A percentile compares a stretch with the other conserved stretches of the same genome.
Evolutionary conservation across 352 stramenopile species (phyloP).

Genomic region (Pythium scleroteichum): DNA sequence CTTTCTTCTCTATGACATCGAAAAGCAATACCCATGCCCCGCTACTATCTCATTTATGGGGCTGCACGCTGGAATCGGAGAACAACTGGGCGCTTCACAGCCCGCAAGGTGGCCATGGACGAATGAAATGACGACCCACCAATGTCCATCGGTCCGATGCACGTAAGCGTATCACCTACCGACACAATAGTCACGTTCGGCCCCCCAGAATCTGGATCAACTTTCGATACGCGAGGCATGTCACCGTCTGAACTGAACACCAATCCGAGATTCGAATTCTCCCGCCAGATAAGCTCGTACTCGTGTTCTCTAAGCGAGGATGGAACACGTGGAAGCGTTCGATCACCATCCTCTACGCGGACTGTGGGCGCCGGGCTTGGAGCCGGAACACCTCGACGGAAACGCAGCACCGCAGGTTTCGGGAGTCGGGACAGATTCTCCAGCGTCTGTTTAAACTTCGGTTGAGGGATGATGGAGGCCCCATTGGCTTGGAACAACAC

Average conservation of each 20-base stretch:
- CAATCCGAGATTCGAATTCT: conserved; percentile 81
- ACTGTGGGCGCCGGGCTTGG: conserved; percentile 25
- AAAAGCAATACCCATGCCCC: conserved; percentile 9
- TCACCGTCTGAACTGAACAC: conserved; percentile 84
- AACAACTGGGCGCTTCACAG: conserved; percentile 79
- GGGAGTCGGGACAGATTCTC: conserved; percentile 41
- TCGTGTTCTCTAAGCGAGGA: conserved; percentile 64
- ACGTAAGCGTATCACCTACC: conserved; percentile 74
- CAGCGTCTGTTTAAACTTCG: conserved; percentile 50
- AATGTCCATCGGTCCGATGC: conserved; percentile 81
- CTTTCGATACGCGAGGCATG: conserved; percentile 79
- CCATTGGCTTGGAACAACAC: conserved; percentile 46
- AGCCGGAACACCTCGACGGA: conserved; percentile 36
- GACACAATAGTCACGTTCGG: conserved; percentile 71
- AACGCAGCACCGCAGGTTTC: conserved; percentile 44
- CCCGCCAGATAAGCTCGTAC: conserved; percentile 84
- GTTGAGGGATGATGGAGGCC: conserved; percentile 37
- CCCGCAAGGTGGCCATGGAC: conserved; percentile 82
- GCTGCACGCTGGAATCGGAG: conserved; percentile 63
- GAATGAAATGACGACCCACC: conserved; percentile 76
- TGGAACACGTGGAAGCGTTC: conserved; percentile 44
- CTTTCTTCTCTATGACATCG: conserved; percentile 29
- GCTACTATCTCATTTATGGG: conserved; percentile 4
- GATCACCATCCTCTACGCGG: conserved; percentile 47
- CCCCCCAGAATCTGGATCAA: conserved; percentile 75